Evolutionary conservation across 768 basidiomycete genomes (phyloP), one percentile per base, ranked within the genome.

Genomic region (Tylopilus plumbeoviolaceoides): DNA sequence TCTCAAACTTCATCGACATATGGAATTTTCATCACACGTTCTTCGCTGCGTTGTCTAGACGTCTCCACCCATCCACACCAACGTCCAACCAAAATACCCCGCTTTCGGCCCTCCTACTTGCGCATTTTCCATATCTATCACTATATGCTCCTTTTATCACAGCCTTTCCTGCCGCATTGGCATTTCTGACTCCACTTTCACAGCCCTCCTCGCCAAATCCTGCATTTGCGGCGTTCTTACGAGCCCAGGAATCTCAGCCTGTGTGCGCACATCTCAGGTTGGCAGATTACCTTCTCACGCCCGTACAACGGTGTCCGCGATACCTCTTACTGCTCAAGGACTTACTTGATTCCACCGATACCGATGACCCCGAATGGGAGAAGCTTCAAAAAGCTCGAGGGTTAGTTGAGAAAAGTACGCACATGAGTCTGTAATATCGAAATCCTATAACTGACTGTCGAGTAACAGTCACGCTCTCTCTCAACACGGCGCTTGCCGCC

Each of bases 1-100:
- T 94, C 69, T 87, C 87, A 56, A 92, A 92, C 67, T 91, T 93
- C 58, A 85, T 91, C 63, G 91, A 93, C 68, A 92, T 94, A 31
- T 91, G 87, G 91, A 92, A 91, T 61, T 76, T 91, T 40, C 89
- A 91, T 69, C 86, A 80, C 47, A 80, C 86, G 2, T 86, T 91
- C 69, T 82, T 83, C 53, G 72, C 78, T 7, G 78, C 84, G 2
- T 75, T 91, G 27, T 75, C 80, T 8, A 67, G 71, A 39, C 72
- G 80, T 31, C 62, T 61, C 53, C 69, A 53, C 60, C 67, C 47
- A 44, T 45, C 59, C 38, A 48, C 59, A 38, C 56, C 53, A 44
- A 51, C 44, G 4, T 51, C 61, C 17, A 50, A 41, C 18, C 64
- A 69, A 10, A 73, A 71, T 63, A 69, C 73, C 61, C 71, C 77